Evolutionary conservation across 2,329 filamentous ascomycete species (phyloP), one percentile per base, ranked within the genome.

Genomic region (Botrytis porri): DNA sequence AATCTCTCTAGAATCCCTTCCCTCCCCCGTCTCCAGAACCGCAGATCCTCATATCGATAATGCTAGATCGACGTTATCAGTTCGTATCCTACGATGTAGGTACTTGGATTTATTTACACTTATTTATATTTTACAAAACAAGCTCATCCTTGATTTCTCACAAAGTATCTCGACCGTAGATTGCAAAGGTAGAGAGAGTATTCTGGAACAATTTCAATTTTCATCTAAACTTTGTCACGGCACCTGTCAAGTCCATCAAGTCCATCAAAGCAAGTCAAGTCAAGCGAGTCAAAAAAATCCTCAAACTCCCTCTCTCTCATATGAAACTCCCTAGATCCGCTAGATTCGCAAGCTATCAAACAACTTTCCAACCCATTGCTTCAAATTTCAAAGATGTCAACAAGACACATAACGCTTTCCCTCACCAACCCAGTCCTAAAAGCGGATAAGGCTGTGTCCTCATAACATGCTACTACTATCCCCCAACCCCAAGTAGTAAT

Each of bases 1-100:
- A 45, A 45, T 48, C 14, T n/a, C n/a, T 29, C 16, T 18, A 8
- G 16, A 57, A 48, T 48, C 22, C 29, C 29, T 79, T 10, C n/a
- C 29, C 14, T 32, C 29, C 29, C 54, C 12, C 7, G 20, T 45
- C 57, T 20, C 57, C 8, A 20, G 29, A 59, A 59, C 4, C 29
- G 57, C 59, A 61, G 59, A 61, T 61, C 59, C 59, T 61, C 59
- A 61, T 61, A 61, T 61, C 59, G 59, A 61, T 61, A 39, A 39
- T n/a, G 59, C 8, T 35, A 39, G 35, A 61, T 61, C 59, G 22
- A 25, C 59, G 59, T 61, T 61, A 61, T 61, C 59, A 22, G 59
- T 61, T n/a, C 16, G 59, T n/a, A 61, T n/a, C 39, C 4, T 29
- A 39, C 59, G 25, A n/a, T n/a, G n/a, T n/a, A n/a, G n/a, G n/a